These are phyloP conservation scores for Solanum piurae DNA, from an alignment of 257 asterid species.

Conservation along the genomic window DNA sequence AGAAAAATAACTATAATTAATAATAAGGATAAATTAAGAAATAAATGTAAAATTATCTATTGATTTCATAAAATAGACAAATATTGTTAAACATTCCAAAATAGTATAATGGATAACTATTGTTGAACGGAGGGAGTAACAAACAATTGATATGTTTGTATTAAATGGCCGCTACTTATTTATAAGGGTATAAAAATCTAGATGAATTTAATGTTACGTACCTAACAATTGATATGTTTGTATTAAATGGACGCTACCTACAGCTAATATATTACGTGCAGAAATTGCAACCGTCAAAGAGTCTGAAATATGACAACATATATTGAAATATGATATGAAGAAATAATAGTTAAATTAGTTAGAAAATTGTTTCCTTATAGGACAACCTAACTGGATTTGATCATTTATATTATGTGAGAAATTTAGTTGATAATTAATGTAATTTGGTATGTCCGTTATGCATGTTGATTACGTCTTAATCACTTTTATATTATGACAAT, in stretches of 20 bases:
- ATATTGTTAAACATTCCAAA: no score
- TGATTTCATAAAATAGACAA: no score
- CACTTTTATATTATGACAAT: background rate
- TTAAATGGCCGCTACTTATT: background rate
- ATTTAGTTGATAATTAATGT: background rate
- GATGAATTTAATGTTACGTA: background rate
- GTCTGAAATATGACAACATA: background rate
- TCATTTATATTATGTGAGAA: background rate
- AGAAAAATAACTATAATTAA: no score
- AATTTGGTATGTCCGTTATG: background rate
- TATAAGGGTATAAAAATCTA: background rate
- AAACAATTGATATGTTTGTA: background rate
- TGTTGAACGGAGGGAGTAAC: no score
- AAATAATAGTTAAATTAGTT: background rate
- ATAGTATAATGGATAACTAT: no score
- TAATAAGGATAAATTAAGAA: no score
- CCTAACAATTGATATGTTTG: background rate
- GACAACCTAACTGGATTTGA: background rate
- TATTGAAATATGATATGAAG: background rate
- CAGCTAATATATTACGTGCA: background rate
- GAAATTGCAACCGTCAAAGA: background rate
- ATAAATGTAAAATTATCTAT: no score
- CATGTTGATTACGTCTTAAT: background rate
- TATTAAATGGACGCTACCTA: background rate
- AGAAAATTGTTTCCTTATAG: background rate